Percentiles rank a stretch among this genome's conserved stretches.
phyloP scores from a whole-genome alignment of 2,329 filamentous ascomycete species.

The Fusarium sp. region DNA sequence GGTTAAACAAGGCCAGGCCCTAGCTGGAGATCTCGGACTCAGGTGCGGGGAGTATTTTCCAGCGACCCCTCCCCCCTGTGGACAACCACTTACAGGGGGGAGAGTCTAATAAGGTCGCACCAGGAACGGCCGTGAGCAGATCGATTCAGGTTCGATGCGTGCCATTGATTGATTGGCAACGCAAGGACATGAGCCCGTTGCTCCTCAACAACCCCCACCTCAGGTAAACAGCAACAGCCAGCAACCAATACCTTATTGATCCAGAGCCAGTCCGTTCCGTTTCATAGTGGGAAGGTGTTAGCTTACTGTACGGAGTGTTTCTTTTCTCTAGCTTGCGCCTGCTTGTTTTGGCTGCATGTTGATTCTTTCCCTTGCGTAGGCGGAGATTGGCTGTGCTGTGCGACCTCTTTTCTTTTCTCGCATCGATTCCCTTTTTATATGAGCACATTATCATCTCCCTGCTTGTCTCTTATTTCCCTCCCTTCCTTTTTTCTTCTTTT shows the following conservation, averaged over 20 bases:
- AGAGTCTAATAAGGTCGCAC: constrained; percentile 32
- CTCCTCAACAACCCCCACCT: constrained; percentile 45
- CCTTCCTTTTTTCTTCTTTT: background rate
- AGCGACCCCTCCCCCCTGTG: constrained; percentile 21
- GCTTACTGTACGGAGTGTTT: constrained; percentile 4
- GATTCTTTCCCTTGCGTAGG: constrained; percentile 32
- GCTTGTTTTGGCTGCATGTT: constrained; percentile 35
- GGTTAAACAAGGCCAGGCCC: constrained; percentile 1
- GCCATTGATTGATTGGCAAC: constrained; percentile 34
- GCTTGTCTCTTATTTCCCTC: background rate
- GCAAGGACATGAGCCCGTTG: constrained; percentile 32
- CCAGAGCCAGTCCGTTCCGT: constrained; percentile 2
- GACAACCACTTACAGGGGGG: constrained; percentile 31
- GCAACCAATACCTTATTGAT: background rate
- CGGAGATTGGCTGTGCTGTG: constrained; percentile 32
- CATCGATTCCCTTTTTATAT: constrained; percentile 15
- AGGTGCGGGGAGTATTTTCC: constrained; percentile 29
- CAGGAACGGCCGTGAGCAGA: constrained; percentile 35
- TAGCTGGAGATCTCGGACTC: constrained; percentile 17
- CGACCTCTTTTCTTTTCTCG: constrained; percentile 34
- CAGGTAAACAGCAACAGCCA: constrained; percentile 38
- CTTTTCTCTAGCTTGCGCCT: constrained; percentile 24
- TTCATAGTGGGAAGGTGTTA: constrained; percentile 31
- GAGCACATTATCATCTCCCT: constrained; percentile 19
- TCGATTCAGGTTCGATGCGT: constrained; percentile 27